Conservation (phyloP, 225 moss, liverwort and hornwort species). For the Bryoerythrophyllum caledonicum region DNA sequence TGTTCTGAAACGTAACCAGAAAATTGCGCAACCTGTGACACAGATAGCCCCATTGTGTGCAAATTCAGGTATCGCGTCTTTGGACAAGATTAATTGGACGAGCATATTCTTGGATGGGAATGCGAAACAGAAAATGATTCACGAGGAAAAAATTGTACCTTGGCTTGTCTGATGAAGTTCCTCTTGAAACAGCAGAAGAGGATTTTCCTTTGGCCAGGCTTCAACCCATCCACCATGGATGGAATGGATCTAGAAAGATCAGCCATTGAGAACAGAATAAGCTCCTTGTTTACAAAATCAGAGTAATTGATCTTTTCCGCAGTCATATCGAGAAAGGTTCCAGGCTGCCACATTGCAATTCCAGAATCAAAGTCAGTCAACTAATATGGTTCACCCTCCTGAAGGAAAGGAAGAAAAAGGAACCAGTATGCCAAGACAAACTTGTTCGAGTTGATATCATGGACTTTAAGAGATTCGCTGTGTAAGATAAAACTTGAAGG, state of each 20-base stretch:
- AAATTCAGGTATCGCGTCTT: background rate
- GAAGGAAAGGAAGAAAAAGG: background rate
- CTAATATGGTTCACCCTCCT: background rate
- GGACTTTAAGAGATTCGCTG: background rate
- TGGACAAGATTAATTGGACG: background rate
- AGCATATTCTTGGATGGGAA: background rate
- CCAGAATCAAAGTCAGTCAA: background rate
- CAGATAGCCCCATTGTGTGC: background rate
- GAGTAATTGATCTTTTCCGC: constrained; percentile 77
- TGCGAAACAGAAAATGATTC: background rate
- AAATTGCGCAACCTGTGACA: constrained; percentile 79
- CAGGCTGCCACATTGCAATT: constrained; percentile 53
- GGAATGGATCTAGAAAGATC: constrained; percentile 94
- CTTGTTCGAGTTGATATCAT: background rate
- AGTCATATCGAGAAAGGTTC: constrained; percentile 93
- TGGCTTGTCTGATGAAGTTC: constrained; percentile 83
- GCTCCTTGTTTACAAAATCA: constrained; percentile 97
- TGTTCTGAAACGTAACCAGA: constrained; percentile 92
- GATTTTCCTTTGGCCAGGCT: constrained; percentile 98
- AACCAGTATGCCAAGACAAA: background rate
- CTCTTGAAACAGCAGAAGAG: constrained; percentile 90
- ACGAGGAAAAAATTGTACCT: constrained; percentile 42
- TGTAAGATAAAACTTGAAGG: background rate
- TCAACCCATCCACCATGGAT: constrained; percentile 96
- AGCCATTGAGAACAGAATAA: constrained; percentile 93